Percentiles rank a stretch among this genome's conserved stretches.
Evolutionary conservation across 352 stramenopile species (phyloP).

Genomic region (Globisporangium solare): DNA sequence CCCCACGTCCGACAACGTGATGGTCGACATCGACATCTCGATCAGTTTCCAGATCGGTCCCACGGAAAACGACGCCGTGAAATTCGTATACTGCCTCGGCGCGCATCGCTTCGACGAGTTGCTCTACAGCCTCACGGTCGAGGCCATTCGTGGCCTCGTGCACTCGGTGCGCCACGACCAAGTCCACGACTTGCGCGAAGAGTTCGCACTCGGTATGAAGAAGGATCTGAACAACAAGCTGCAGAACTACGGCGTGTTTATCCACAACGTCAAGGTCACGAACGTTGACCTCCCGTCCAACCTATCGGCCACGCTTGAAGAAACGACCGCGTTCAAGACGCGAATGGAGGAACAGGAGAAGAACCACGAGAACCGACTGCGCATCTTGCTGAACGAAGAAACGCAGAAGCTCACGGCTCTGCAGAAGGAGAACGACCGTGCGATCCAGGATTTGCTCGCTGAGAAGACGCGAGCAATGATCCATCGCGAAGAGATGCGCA

Average conservation of each 20-base stretch:
- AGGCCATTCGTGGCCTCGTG: constrained; percentile 75
- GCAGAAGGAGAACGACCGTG: constrained; percentile 75
- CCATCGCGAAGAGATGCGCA: constrained; percentile 73
- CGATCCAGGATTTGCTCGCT: constrained; percentile 67
- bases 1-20: constrained; percentile 82
- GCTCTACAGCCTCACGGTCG: constrained; percentile 73
- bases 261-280: constrained; percentile 87
- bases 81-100: constrained; percentile 83
- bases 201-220: constrained; percentile 83
- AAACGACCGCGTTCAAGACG: constrained; percentile 84
- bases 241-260: constrained; percentile 65
- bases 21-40: constrained; percentile 88
- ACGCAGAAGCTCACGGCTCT: constrained; percentile 78
- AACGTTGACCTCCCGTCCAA: constrained; percentile 65
- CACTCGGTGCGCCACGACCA: constrained; percentile 81
- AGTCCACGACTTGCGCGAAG: constrained; percentile 74
- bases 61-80: constrained; percentile 66
- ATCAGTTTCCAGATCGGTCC: constrained; percentile 86
- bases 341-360: constrained; percentile 88
- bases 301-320: constrained; percentile 68
- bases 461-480: constrained; percentile 67
- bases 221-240: constrained; percentile 79
- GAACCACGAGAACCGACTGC: constrained; percentile 84
- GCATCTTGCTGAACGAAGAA: constrained; percentile 80
- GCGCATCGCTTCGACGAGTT: constrained; percentile 81